These are phyloP conservation scores for Phaeosphaeriaceae sp. DNA, from an alignment of 2,329 filamentous ascomycete species.

Conservation along the genomic window DNA sequence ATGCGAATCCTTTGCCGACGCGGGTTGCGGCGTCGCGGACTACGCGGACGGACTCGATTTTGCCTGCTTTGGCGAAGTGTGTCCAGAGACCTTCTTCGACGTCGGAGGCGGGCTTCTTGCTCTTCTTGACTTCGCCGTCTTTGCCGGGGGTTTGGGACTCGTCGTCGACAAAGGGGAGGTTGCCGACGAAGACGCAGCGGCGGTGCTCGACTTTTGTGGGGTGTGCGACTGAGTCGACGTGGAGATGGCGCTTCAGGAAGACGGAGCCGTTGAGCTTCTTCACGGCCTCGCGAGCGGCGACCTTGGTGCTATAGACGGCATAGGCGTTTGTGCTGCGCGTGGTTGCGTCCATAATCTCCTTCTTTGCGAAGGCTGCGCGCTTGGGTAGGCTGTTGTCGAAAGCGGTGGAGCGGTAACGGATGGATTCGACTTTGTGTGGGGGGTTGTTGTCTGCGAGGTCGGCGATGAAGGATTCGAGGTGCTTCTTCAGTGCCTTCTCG, in stretches of 20 bases:
- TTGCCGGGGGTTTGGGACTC: conserved; percentile 73
- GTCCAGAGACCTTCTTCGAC: conserved; percentile 93
- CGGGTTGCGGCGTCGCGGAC: conserved; percentile 88
- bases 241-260: conserved; percentile 85
- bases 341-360: conserved; percentile 88
- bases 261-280: conserved; percentile 82
- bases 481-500: conserved; percentile 77
- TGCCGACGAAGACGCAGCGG: conserved; percentile 94
- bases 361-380: conserved; percentile 91
- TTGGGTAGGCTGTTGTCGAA: conserved; percentile 86
- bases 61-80: conserved; percentile 78
- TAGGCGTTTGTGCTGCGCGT: conserved; percentile 96
- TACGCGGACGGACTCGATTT: conserved; percentile 91
- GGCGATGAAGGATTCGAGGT: conserved; percentile 78
- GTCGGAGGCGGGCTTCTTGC: conserved; percentile 79
- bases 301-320: conserved; percentile 79
- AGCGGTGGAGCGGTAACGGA: conserved; percentile 93
- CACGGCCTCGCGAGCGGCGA: conserved; percentile 79
- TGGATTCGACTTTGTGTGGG: conserved; percentile 81
- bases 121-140: conserved; percentile 69
- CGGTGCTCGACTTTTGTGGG: conserved; percentile 83
- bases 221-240: conserved; percentile 90
- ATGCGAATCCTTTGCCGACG: conserved; percentile 96
- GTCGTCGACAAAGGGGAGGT: conserved; percentile 94
- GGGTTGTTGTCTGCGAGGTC: conserved; percentile 56